Base-by-base conservation (phyloP, 1,284 basidiomycete species). In the Pholiota adiposa region DNA sequence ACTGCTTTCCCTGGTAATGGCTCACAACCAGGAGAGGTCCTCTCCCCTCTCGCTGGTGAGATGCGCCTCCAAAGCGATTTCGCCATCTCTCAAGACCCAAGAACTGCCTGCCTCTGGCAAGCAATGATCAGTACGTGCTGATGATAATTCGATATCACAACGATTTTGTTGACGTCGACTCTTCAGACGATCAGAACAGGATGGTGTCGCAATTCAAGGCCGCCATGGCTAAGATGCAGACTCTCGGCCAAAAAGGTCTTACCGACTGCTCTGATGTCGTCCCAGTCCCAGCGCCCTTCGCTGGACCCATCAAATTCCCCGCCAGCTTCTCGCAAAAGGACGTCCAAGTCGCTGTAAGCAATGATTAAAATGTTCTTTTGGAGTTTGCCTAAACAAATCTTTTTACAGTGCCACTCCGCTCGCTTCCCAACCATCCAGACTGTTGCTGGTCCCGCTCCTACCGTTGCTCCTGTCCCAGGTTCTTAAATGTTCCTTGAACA, bases 171-270 rank as follows among this genome's bases (percentile, higher is more conserved):
- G 12, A 12, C 25, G 14, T 8, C 18, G 14, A 40, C 7, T 41
- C 6, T 11, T 3, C 40, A 54, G 55, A 67, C 58, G 41, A 74
- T 40, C 71, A 74, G 54, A 63, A 60, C 7, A 48, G 54, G 9
- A 72, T 74, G 72, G 53, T 61, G 9, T 44, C 51, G 3, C 64
- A 65, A n/a, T 74, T 74, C 65, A 57, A 64, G 40, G 65, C 64
- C 1, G 69, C 65, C 29, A 70, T 70, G 69, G 59, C 64, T 40
- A 70, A 68, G 60, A 56, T 71, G 2, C 61, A 65, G 8, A 50
- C 66, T 21, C 55, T 69, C 6, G 68, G 70, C 0, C 63, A 69
- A 51, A 54, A 43, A 16, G 21, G 31, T 9, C 58, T 71, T 29
- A 61, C 64, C 6, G 70, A 71, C 46, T 71, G 70, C 64, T 69